A percentile compares a stretch with the other conserved stretches of the same genome.
phyloP scores from a whole-genome alignment of 352 stramenopile species.

The Pythium sukuiense region DNA sequence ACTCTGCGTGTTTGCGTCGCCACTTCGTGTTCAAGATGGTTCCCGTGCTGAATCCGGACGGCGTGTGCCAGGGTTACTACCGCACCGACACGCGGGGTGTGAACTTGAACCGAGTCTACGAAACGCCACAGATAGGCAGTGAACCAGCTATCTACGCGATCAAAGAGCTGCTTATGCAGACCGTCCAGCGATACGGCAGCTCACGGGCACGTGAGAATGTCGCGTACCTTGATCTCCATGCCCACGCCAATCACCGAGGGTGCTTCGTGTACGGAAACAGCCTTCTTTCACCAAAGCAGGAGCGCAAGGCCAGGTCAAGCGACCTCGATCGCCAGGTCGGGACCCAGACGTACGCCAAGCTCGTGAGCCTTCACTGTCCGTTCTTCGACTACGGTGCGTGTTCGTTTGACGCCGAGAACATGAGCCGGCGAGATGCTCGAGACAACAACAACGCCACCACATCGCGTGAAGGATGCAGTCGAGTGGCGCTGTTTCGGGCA shows the following conservation, averaged over 20 bases:
- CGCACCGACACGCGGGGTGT: constrained; percentile 80
- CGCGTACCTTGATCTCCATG: constrained; percentile 92
- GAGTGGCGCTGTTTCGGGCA: constrained; percentile 73
- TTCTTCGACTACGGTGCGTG: constrained; percentile 89
- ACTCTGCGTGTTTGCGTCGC: constrained; percentile 41
- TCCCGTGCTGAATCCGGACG: constrained; percentile 85
- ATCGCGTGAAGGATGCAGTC: constrained; percentile 66
- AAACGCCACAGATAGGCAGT: constrained; percentile 35
- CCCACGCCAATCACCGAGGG: constrained; percentile 85
- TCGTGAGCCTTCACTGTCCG: constrained; percentile 65
- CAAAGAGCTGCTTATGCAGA: constrained; percentile 48
- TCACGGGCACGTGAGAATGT: constrained; percentile 29
- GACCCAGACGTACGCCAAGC: constrained; percentile 82
- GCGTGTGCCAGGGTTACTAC: constrained; percentile 87
- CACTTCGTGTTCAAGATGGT: constrained; percentile 83
- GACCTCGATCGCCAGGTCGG: constrained; percentile 52
- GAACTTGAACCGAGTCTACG: constrained; percentile 92
- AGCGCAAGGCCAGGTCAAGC: constrained; percentile 8
- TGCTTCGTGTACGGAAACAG: constrained; percentile 93
- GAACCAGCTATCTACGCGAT: constrained; percentile 74
- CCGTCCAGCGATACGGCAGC: constrained; percentile 33
- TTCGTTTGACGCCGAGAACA: constrained; percentile 84
- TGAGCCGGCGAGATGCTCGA: constrained; percentile 61
- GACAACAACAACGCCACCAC: constrained; percentile 55
- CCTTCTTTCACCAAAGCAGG: constrained; percentile 32